Evolutionary conservation across 2,329 filamentous ascomycete species (phyloP).

Genomic region (Sordariomycetes sp.): DNA sequence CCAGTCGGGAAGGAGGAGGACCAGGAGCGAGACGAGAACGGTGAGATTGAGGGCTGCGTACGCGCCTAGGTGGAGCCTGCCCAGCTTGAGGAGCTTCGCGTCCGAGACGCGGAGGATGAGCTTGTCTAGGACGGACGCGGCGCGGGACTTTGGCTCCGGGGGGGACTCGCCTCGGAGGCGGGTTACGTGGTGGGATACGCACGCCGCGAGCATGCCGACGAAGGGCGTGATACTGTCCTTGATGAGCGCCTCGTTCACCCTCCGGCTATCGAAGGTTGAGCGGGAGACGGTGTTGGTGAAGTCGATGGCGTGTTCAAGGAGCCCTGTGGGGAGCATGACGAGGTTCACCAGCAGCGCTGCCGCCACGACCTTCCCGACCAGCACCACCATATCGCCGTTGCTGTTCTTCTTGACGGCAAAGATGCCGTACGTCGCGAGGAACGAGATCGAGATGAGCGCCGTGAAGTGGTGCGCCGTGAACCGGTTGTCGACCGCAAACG

Average conservation of each 20-base stretch:
- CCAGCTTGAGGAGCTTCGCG: neutral
- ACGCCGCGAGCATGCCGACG: constrained; percentile 37
- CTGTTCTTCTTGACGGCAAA: constrained; percentile 24
- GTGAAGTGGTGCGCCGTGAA: constrained; percentile 43
- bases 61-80: neutral
- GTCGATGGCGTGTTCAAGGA: constrained; percentile 13
- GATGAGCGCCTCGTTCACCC: constrained; percentile 34
- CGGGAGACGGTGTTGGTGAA: constrained; percentile 25
- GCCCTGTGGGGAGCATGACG: constrained; percentile 15
- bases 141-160: neutral
- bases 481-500: constrained; percentile 40
- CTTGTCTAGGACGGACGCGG: neutral
- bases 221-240: constrained; percentile 43
- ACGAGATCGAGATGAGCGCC: constrained; percentile 48
- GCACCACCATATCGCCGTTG: constrained; percentile 26
- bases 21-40: constrained; percentile 9
- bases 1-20: constrained; percentile 3
- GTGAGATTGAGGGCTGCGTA: constrained; percentile 10
- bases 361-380: constrained; percentile 32
- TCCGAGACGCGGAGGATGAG: neutral
- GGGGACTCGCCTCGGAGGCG: neutral
- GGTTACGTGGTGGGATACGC: constrained; percentile 19
- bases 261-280: constrained; percentile 31
- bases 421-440: constrained; percentile 39
- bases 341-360: constrained; percentile 24